Base-by-base conservation (phyloP, 2,329 filamentous ascomycete species). In the Colletotrichum falcatum region DNA sequence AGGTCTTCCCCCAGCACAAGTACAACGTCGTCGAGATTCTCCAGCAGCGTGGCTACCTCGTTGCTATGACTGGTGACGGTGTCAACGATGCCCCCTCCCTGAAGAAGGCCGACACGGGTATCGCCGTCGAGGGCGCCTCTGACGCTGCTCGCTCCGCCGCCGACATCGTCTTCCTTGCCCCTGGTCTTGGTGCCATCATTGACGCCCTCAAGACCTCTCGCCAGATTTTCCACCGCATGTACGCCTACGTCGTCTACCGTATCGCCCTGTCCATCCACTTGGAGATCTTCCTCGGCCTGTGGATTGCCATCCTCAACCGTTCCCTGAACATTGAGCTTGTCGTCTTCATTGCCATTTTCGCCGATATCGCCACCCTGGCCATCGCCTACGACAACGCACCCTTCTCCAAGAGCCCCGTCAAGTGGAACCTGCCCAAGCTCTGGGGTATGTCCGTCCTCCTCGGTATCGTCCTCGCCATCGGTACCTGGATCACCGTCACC, bases 211-310 rank as follows among this genome's bases (percentile, higher is more conserved):
- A 97, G 86, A 97, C 93, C 75, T 95, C 94, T 39, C 93, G 94
- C 78, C 94, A 97, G 82, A 97, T 97, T 81, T 97, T 97, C 87
- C 94, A 97, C 85, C 93, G 94, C 78, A 97, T 97, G 94, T 96
- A 97, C 84, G 92, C 94, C 71, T 97, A 97, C 85, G 93, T 97
- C 75, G 92, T 97, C 78, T 97, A 97, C 86, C 93, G 94, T 88
- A 97, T 97, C 78, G 94, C 94, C 59, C 85, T 97, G 78, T 97
- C 94, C 20, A 90, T 97, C 74, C 94, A 97, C 81, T 88, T 97
- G 79, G 94, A 96, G 84, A 93, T 97, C 80, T 97, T 94, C 88
- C 88, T 97, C 61, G 94, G 94, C 80, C 89, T 97, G 70, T 97
- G 94, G 94, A 96, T 97, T 76, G 92, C 92, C 76, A 95, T 95